Conservation (phyloP, 148 eudicot genomes). For the Dianthus caryophyllus region DNA sequence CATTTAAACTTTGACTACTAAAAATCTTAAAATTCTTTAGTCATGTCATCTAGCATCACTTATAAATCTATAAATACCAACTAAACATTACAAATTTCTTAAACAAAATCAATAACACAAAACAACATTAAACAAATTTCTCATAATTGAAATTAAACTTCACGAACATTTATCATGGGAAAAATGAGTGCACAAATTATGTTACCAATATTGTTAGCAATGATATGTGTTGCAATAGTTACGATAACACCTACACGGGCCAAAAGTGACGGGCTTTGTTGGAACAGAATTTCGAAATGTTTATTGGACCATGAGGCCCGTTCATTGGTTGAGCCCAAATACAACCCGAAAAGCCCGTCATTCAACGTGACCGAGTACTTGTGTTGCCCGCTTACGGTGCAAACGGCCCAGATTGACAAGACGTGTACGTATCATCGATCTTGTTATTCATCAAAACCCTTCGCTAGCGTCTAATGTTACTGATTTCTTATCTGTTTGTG, state of each 20-base stretch:
- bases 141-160: background rate
- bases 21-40: background rate
- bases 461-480: background rate
- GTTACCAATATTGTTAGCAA: background rate
- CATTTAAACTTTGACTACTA: background rate
- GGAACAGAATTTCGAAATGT: constrained; percentile 5
- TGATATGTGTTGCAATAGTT: background rate
- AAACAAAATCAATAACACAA: background rate
- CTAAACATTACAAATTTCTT: background rate
- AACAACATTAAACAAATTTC: background rate
- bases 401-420: constrained; percentile 11
- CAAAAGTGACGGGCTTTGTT: constrained; percentile 3
- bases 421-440: background rate
- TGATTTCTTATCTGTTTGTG: constrained; percentile 7
- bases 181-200: constrained; percentile 2
- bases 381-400: constrained; percentile 13
- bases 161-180: background rate
- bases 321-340: background rate
- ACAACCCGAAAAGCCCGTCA: constrained; percentile 10
- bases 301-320: background rate
- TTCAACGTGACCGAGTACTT: constrained; percentile 12
- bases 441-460: constrained; percentile 14
- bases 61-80: background rate
- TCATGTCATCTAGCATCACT: background rate
- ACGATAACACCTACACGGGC: constrained; percentile 7